Evolutionary conservation across 306 rosid species (phyloP), one percentile per base, ranked within the genome.

Genomic region (Elaeagnus macrophylla): DNA sequence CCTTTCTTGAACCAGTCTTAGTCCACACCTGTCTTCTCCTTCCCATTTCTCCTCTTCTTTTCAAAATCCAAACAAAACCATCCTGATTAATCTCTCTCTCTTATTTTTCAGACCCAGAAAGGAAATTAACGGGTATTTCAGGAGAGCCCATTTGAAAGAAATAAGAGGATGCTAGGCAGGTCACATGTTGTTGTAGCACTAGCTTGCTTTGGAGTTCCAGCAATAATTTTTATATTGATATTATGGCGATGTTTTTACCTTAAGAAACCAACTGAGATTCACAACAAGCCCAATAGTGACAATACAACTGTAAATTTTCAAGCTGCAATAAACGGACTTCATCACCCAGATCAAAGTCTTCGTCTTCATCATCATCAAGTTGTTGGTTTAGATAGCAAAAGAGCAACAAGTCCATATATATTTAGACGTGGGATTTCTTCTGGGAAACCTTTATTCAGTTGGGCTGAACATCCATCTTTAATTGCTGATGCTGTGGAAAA

Each of bases 401-500:
- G 60, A 51, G 70, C 67, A 11, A 72, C 74, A 13, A 75, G 68
- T 42, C 63, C 72, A 35, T 65, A 61, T 51, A 75, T 64, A 41
- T 61, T 76, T 16, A 73, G 73, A 9, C 76, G 80, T 7, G 79
- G 81, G 72, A 51, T 64, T 56, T 78, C 32, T 25, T 25, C 84
- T 5, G 79, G 56, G 55, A 83, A 66, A 20, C 61, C 73, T 19
- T 60, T 84, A 48, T 93, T 93, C 51, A 82, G 51, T 25, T 93
- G 96, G 99, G 60, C 48, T 25, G 89, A 93, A 60, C 77, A 84
- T 54, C 99, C 96, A 6, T 67, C 80, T 13, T 69, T 79, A 5
- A 68, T 85, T 32, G 66, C 78, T 37, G 99, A 87, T 59, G 96
- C 99, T 55, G 88, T 93, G 2, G 96, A 93, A 64, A 79, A 87